These are phyloP conservation scores for Cyberlindnera maritima DNA, from an alignment of 805 yeast species.

Conservation along the genomic window DNA sequence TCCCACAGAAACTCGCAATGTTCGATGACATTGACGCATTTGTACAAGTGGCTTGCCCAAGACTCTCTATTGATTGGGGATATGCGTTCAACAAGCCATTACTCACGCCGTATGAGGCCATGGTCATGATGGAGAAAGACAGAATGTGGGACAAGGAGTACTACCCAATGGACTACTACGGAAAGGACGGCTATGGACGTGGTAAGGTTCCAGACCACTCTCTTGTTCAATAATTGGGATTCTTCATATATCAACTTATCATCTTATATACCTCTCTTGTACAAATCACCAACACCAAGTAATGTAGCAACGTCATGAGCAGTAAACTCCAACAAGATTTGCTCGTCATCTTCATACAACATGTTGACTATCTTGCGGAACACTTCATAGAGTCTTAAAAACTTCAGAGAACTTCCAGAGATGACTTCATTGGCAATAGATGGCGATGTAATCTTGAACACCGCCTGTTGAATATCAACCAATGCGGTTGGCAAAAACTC, in stretches of 20 bases:
- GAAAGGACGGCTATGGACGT: constrained; percentile 86
- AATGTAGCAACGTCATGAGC: constrained; percentile 62
- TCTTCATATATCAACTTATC: background rate
- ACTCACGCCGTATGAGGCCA: constrained; percentile 93
- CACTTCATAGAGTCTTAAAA: constrained; percentile 40
- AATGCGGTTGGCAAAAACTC: constrained; percentile 58
- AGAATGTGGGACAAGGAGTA: constrained; percentile 56
- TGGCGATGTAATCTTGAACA: constrained; percentile 64
- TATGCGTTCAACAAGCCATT: constrained; percentile 92
- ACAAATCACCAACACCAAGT: constrained; percentile 56
- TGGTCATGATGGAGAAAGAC: constrained; percentile 81
- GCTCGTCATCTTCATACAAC: constrained; percentile 33
- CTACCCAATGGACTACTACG: constrained; percentile 97
- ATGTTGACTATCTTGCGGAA: constrained; percentile 34
- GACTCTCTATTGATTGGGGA: constrained; percentile 97
- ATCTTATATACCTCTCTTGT: constrained; percentile 7
- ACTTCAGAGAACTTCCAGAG: constrained; percentile 44
- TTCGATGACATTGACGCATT: constrained; percentile 93
- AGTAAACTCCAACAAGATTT: constrained; percentile 46
- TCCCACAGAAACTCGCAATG: constrained; percentile 88
- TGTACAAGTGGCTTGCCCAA: constrained; percentile 96
- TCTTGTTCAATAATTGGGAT: constrained; percentile 1
- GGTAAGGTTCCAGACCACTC: constrained; percentile 62
- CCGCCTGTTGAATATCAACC: constrained; percentile 54
- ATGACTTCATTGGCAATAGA: constrained; percentile 54